Base-by-base conservation (phyloP, 2,329 filamentous ascomycete genomes). In the Alternaria atra region DNA sequence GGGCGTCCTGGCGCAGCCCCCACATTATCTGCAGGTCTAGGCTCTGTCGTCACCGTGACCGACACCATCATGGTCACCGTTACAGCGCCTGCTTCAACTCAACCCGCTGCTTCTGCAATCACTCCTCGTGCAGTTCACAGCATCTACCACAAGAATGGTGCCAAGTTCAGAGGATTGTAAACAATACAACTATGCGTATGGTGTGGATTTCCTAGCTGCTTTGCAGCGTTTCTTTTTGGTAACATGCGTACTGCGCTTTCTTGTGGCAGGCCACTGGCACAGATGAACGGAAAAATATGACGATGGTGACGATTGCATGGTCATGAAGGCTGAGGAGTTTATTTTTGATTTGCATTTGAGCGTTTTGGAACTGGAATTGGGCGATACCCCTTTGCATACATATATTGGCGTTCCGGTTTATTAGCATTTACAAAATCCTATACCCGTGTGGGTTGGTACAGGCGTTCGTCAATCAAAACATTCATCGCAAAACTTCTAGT, bases 11-110 rank as follows among this genome's bases (percentile, higher is more conserved):
- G 65, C n/a, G 42, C 53, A 23, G 32, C 55, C 7, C 63, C 68
- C 12, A 57, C 64, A 30, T 56, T 58, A 10, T 25, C 35, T 2
- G 44, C 65, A 5, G 58, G 42, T 30, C 55, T 59, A 29, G 48
- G 47, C n/a, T 59, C 44, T 29, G 58, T 72, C 8, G 58, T 69
- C 46, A 72, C 67, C 1, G 62, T 76, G 43, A 77, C 71, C 0
- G 69, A 74, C 29, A 75, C 70, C 2, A 63, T 72, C 34, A 59
- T 56, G 39, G 53, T 75, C 44, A 76, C 74, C 8, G 65, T 77
- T 39, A 77, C 74, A 2, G 65, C 61, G 4, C 44, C 68, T 2
- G 55, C 52, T 42, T n/a, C 32, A 47, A 60, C 52, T 23, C 47
- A 52, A 13, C 54, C 58, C 10, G 39, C 43, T 29, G 56, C 54